A percentile compares a stretch with the other conserved stretches of the same genome.
These are phyloP conservation scores for Dryas integrifolia DNA, from an alignment of 331 rosid species.

Conservation along the genomic window DNA sequence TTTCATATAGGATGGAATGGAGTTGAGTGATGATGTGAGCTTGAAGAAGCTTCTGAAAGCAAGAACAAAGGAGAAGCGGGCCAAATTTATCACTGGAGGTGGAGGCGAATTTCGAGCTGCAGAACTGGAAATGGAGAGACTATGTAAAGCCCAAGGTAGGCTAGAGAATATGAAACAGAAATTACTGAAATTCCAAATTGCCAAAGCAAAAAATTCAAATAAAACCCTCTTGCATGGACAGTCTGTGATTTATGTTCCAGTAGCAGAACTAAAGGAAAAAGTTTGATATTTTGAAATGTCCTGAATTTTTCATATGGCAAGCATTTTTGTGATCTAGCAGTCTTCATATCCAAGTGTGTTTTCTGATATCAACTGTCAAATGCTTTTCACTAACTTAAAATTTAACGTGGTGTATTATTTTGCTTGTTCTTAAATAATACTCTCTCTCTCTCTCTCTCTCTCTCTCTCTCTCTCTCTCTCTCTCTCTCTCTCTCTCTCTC, in stretches of 20 bases:
- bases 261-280: slow-evolving; percentile 68
- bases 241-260: slow-evolving; percentile 64
- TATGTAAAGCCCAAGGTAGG: slow-evolving; percentile 50
- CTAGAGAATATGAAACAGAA: slow-evolving; percentile 52
- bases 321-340: not conserved
- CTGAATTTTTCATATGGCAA: not conserved
- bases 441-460: no score
- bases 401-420: no score
- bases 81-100: slow-evolving; percentile 32
- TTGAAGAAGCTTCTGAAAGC: slow-evolving; percentile 70
- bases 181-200: slow-evolving; percentile 38
- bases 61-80: slow-evolving; percentile 43
- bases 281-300: slow-evolving; percentile 24
- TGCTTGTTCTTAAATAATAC: no score
- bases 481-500: no score
- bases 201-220: slow-evolving; percentile 40
- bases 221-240: slow-evolving; percentile 28
- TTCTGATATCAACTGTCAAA: not conserved
- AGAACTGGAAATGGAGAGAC: slow-evolving; percentile 73
- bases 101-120: slow-evolving; percentile 40
- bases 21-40: slow-evolving; percentile 54
- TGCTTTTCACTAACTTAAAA: not conserved
- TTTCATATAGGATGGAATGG: slow-evolving; percentile 51
- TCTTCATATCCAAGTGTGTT: not conserved
- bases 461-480: no score